Percentiles rank a stretch among this genome's conserved stretches.
Evolutionary conservation across 306 rosid species (phyloP).

Genomic region (Trifolium fragiferum): DNA sequence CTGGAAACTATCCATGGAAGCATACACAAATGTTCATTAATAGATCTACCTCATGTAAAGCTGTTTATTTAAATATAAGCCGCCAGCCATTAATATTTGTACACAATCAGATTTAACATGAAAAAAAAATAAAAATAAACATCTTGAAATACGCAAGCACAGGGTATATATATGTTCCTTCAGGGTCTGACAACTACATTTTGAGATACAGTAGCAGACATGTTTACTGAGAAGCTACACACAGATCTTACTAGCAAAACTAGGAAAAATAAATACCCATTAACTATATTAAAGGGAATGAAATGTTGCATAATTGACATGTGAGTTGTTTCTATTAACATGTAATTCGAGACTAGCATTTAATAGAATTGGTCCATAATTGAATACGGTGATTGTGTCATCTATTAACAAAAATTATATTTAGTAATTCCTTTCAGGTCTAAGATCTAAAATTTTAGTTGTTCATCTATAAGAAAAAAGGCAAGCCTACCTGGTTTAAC

Average conservation of each 20-base stretch:
- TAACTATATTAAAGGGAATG: not conserved
- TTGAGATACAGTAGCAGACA: not conserved
- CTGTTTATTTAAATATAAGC: not conserved
- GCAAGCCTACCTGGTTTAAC: constrained; percentile 71
- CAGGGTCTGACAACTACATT: not conserved
- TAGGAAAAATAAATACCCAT: constrained; percentile 9
- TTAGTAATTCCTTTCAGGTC: constrained; percentile 1
- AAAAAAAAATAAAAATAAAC: not conserved
- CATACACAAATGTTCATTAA: not conserved
- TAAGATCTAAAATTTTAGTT: constrained; percentile 13
- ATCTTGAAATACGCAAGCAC: not conserved
- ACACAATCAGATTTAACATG: not conserved
- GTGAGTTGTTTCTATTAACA: not conserved
- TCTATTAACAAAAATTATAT: not conserved
- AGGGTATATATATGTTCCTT: not conserved
- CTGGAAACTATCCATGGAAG: not conserved
- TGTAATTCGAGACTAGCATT: not conserved
- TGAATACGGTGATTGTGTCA: not conserved
- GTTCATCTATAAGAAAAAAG: constrained; percentile 29
- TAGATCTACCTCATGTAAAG: not conserved
- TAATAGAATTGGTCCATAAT: not conserved
- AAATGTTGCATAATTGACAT: not conserved
- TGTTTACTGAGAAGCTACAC: not conserved
- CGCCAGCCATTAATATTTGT: not conserved
- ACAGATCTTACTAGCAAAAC: constrained; percentile 9